These are phyloP conservation scores for Trichosporon sp. DNA, from an alignment of 1,284 basidiomycete genomes.

Conservation along the genomic window DNA sequence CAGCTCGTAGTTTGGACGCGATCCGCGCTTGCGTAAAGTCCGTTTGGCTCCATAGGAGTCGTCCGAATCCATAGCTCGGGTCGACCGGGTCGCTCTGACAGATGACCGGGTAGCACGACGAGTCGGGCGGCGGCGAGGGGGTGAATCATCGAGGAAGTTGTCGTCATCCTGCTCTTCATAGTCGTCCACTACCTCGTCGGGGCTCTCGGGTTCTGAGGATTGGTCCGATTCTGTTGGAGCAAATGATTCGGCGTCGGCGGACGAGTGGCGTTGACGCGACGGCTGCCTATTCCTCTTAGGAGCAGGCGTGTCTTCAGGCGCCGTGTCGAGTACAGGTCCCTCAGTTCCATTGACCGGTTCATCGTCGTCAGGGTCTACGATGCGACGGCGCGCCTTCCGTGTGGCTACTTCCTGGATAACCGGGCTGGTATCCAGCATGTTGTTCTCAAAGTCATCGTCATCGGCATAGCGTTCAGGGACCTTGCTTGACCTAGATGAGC, in stretches of 20 bases:
- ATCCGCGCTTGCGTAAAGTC: constrained; percentile 50
- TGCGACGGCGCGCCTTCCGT: constrained; percentile 38
- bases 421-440: constrained; percentile 34
- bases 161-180: constrained; percentile 51
- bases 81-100: constrained; percentile 20
- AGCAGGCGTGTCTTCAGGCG: not conserved
- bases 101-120: constrained; percentile 19
- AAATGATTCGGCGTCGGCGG: constrained; percentile 41
- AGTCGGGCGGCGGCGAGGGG: constrained; percentile 23
- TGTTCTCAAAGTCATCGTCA: constrained; percentile 44
- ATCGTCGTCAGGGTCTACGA: constrained; percentile 45
- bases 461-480: constrained; percentile 56
- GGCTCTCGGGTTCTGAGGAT: constrained; percentile 33
- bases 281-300: constrained; percentile 29
- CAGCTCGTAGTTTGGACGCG: constrained; percentile 53
- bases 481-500: constrained; percentile 51
- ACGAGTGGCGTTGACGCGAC: constrained; percentile 7
- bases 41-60: constrained; percentile 42
- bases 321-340: not conserved
- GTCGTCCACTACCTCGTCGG: constrained; percentile 35
- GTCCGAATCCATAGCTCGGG: constrained; percentile 38
- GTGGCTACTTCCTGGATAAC: constrained; percentile 22
- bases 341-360: constrained; percentile 23
- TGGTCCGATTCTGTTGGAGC: constrained; percentile 38
- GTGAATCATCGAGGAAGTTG: constrained; percentile 14